These are phyloP conservation scores for Cytospora piceicola DNA, from an alignment of 2,329 filamentous ascomycete genomes.

Conservation along the genomic window DNA sequence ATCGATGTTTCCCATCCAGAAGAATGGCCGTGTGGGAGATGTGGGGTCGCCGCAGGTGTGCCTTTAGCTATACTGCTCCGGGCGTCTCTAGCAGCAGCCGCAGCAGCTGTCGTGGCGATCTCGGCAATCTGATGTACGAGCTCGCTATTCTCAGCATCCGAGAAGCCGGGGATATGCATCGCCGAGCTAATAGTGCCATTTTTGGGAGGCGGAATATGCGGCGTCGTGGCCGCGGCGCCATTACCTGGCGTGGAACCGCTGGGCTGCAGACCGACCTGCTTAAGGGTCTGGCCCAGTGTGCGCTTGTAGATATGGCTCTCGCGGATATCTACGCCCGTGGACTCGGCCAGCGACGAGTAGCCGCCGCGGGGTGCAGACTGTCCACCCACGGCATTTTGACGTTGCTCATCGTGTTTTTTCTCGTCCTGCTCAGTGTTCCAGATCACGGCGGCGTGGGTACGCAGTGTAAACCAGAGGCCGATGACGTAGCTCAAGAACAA, in stretches of 20 bases:
- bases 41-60: constrained; percentile 24
- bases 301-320: constrained; percentile 91
- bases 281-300: constrained; percentile 87
- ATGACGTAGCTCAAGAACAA: constrained; percentile 94
- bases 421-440: constrained; percentile 87
- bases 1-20: constrained; percentile 27
- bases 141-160: constrained; percentile 78
- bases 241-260: constrained; percentile 43
- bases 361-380: constrained; percentile 24
- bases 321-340: constrained; percentile 70
- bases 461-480: constrained; percentile 90
- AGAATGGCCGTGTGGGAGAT: constrained; percentile 31
- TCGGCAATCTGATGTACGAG: constrained; percentile 88
- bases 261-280: constrained; percentile 72
- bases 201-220: constrained; percentile 79
- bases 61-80: constrained; percentile 33
- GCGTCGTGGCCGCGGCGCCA: constrained; percentile 51
- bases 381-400: constrained; percentile 38
- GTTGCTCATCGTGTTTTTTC: constrained; percentile 66
- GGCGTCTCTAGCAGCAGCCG: constrained; percentile 82
- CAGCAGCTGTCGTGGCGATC: constrained; percentile 88
- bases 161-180: constrained; percentile 69
- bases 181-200: constrained; percentile 48
- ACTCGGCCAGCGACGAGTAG: constrained; percentile 46
- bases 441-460: constrained; percentile 95